Evolutionary conservation across 345 rosid species (phyloP), one percentile per base, ranked within the genome.

Genomic region (Acer negundo): DNA sequence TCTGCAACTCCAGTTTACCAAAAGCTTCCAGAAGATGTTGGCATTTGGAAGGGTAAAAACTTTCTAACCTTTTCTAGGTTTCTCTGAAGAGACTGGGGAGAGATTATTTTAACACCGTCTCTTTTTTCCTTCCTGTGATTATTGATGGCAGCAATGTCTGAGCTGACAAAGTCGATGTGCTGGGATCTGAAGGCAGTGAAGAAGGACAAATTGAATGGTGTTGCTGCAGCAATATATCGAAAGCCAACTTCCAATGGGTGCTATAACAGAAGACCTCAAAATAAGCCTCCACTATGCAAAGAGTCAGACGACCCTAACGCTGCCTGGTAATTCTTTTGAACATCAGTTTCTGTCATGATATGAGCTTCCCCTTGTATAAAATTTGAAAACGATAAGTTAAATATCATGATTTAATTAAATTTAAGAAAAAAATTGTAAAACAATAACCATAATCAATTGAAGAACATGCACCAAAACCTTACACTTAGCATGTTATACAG

Each of bases 1-100:
- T 95, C 98, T 72, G 99, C 98, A 11, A 94, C 99, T 78, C 98
- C 99, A 47, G 91, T 93, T 73, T 94, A 96, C 76, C 90, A 87
- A 78, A 95, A 90, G 85, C 86, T 84, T 67, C 83, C 77, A 40
- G 98, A 93, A 82, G 96, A 93, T 84, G 86, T 87, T 82, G 92
- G 84, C 79, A 95, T 95, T 77, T 93, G 99, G 97, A 80, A 88
- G 85, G 98, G 99, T 93, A 69, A 63, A 38, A n/a, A 51, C 28
- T 40, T 66, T 17, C 13, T 0, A 55, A 17, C 6, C 16, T 16
- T 7, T 22, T 46, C 12, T 19, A 38, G 65, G 49, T 65, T 75
- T 22, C 28, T 73, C 72, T 75, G 65, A 35, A 26, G 31, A 31
- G 68, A 42, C 38, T 10, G 10, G 49, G 40, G 24, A 63, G 24